Evolutionary conservation across 495 filamentous ascomycete species (phyloP).

Genomic region (Xylaria nigripes): DNA sequence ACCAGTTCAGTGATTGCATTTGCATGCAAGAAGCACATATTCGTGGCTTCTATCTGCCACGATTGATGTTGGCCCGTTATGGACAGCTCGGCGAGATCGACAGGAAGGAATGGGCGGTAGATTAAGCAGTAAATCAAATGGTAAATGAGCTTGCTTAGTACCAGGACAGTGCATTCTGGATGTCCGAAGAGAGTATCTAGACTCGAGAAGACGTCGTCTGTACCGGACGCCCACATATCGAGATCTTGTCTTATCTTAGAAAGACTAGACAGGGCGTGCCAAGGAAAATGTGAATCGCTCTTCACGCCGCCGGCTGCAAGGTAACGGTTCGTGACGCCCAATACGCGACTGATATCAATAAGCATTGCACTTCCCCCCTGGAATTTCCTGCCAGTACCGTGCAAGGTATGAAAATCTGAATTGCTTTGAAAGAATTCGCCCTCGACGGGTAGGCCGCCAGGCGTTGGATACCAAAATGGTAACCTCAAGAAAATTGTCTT

Average conservation of each 20-base stretch:
- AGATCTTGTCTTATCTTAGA: slow-evolving; percentile 80
- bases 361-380: slow-evolving; percentile 66
- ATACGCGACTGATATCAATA: slow-evolving; percentile 72
- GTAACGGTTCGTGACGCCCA: slow-evolving; percentile 78
- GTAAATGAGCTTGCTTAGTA: slow-evolving; percentile 76
- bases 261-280: slow-evolving; percentile 75
- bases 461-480: slow-evolving; percentile 56
- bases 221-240: slow-evolving; percentile 75
- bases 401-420: slow-evolving; percentile 59
- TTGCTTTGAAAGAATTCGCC: slow-evolving; percentile 71
- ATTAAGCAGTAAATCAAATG: slow-evolving; percentile 78
- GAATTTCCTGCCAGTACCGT: slow-evolving; percentile 55
- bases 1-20: slow-evolving; percentile 81
- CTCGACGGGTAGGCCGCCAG: slow-evolving; percentile 49
- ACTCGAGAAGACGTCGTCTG: slow-evolving; percentile 68
- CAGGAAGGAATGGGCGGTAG: slow-evolving; percentile 76
- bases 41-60: slow-evolving; percentile 84
- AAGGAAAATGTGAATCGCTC: slow-evolving; percentile 80
- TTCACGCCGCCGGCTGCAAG: slow-evolving; percentile 77
- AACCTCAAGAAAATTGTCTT: slow-evolving; percentile 64
- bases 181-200: slow-evolving; percentile 68
- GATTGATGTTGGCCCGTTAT: slow-evolving; percentile 77
- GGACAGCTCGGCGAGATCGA: slow-evolving; percentile 69
- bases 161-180: slow-evolving; percentile 64
- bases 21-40: slow-evolving; percentile 77